These are phyloP conservation scores for Baudoinia panamericana DNA, from an alignment of 495 filamentous ascomycete species.

Conservation along the genomic window DNA sequence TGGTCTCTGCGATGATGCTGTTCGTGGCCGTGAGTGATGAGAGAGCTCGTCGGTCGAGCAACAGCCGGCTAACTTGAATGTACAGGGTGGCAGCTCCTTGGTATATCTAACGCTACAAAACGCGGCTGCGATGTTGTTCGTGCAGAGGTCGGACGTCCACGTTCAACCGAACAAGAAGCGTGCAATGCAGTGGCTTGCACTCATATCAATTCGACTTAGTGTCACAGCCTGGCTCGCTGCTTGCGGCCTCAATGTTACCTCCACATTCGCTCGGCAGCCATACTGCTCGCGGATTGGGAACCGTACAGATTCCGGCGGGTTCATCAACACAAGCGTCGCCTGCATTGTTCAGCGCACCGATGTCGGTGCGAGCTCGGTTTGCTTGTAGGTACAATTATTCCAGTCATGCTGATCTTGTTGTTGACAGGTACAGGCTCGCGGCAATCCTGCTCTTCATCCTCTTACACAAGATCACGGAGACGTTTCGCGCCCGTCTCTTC, in stretches of 20 bases:
- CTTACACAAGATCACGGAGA: conserved; percentile 4
- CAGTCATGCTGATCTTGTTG: neutral
- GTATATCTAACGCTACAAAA: no score
- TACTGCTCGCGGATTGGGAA: neutral
- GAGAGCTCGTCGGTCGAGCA: no score
- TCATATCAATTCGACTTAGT: neutral
- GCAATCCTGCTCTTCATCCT: conserved; percentile 11
- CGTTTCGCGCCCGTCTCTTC: conserved; percentile 12
- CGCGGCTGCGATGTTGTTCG: no score
- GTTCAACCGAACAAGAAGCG: no score
- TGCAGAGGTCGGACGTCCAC: no score
- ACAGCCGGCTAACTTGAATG: no score
- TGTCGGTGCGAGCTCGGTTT: conserved; percentile 5
- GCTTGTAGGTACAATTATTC: conserved; percentile 6
- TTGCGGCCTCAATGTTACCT: conserved; percentile 3
- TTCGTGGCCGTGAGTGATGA: conserved; percentile 1
- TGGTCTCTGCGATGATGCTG: neutral
- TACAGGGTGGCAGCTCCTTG: no score
- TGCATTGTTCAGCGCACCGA: conserved; percentile 9
- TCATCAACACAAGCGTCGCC: neutral
- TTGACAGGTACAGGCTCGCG: conserved; percentile 1
- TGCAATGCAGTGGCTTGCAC: neutral
- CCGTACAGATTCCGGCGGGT: neutral
- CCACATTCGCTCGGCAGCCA: conserved; percentile 4
- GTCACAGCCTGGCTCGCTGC: conserved; percentile 7